A percentile compares a stretch with the other conserved stretches of the same genome.
Evolutionary conservation across 1,139 yeast species (phyloP).

Genomic region (Pichia sp.): DNA sequence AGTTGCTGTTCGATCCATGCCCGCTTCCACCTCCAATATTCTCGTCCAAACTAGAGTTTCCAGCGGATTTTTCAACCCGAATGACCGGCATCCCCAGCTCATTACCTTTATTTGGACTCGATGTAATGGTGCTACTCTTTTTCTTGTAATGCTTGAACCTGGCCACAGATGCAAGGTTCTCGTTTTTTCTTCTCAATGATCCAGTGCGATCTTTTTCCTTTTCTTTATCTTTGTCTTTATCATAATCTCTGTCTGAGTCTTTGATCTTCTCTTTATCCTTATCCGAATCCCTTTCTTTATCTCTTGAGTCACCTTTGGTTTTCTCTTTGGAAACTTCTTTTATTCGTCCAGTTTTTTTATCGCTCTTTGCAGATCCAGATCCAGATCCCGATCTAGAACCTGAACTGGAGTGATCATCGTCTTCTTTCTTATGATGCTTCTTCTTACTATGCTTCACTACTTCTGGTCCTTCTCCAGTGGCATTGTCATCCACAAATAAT

Average conservation of each 20-base stretch:
- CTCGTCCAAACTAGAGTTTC: conserved; percentile 1
- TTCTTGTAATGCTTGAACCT: conserved; percentile 26
- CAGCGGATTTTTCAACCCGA: conserved; percentile 6
- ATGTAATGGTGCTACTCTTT: not conserved
- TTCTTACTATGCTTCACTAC: not conserved
- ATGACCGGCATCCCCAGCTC: conserved; percentile 2
- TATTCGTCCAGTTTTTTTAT: not conserved
- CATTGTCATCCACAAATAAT: conserved; percentile 3
- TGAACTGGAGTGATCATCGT: conserved; percentile 2
- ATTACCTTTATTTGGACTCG: not conserved
- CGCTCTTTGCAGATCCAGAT: not conserved
- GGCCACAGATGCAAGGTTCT: conserved; percentile 26
- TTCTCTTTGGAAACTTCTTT: not conserved
- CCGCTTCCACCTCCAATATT: not conserved
- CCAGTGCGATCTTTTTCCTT: conserved; percentile 16
- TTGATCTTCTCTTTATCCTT: not conserved
- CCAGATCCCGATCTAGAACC: conserved; percentile 1
- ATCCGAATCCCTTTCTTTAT: conserved; percentile 1
- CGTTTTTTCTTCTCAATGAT: conserved; percentile 21
- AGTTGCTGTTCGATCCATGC: not conserved
- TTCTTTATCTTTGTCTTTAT: not conserved
- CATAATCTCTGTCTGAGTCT: not conserved
- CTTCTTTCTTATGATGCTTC: not conserved
- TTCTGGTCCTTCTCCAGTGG: not conserved
- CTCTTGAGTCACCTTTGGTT: not conserved